Evolutionary conservation across 1,284 basidiomycete species (phyloP).

Genomic region (Leccinum subfulvum): DNA sequence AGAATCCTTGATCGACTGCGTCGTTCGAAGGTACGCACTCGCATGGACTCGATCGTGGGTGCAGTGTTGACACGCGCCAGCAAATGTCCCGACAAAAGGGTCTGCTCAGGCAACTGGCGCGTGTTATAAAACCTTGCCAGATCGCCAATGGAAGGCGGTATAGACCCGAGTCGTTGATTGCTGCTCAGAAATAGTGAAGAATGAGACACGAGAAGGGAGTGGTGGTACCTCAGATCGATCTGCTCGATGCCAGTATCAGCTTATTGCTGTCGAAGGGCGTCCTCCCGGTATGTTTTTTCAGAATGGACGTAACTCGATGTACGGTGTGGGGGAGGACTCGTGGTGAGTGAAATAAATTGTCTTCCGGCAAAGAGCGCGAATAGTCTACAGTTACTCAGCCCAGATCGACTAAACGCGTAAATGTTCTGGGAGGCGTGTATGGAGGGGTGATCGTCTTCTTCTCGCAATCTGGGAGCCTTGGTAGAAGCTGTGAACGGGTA

Average conservation of each 20-base stretch:
- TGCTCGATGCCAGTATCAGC: constrained; percentile 30
- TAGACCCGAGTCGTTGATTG: constrained; percentile 24
- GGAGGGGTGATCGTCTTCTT: constrained; percentile 24
- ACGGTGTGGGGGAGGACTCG: constrained; percentile 18
- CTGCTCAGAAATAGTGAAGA: constrained; percentile 18
- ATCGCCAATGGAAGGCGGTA: constrained; percentile 28
- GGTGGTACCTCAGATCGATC: constrained; percentile 33
- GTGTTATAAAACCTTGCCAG: constrained; percentile 31
- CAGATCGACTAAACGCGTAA: constrained; percentile 8
- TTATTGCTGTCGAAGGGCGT: no score
- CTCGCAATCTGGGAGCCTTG: constrained; percentile 30
- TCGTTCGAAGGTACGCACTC: not conserved
- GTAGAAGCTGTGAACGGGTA: constrained; percentile 33
- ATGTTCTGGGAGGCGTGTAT: constrained; percentile 23
- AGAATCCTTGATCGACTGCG: no score
- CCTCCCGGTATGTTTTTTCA: no score
- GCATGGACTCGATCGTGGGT: constrained; percentile 2
- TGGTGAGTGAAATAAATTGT: constrained; percentile 17
- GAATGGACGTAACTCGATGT: constrained; percentile 6
- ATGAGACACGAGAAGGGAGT: not conserved
- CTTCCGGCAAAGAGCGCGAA: constrained; percentile 28
- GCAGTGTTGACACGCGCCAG: constrained; percentile 27
- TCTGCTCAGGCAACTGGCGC: constrained; percentile 28
- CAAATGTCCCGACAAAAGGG: constrained; percentile 15
- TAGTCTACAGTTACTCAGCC: constrained; percentile 1